phyloP scores from a whole-genome alignment of 106 monocot genomes.

The Dendrobium nobile region DNA sequence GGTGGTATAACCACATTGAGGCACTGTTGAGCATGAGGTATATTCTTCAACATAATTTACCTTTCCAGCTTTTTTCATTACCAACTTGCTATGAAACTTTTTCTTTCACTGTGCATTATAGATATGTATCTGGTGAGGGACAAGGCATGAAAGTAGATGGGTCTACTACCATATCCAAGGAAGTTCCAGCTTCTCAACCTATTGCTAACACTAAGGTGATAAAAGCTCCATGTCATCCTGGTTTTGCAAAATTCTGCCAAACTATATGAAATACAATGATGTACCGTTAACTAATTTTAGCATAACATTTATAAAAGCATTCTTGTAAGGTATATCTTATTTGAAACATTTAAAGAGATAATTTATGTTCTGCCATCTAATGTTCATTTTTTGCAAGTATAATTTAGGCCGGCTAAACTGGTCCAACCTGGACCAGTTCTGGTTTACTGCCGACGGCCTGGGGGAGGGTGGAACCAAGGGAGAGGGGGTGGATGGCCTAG shows the following conservation, averaged over 20 bases:
- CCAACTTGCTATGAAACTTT: not conserved
- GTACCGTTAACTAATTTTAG: not conserved
- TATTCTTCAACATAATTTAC: not conserved
- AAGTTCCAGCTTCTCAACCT: slow-evolving; percentile 38
- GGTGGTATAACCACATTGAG: slow-evolving; percentile 93
- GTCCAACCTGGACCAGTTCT: no score
- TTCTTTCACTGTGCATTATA: slow-evolving; percentile 3
- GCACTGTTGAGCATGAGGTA: slow-evolving; percentile 74
- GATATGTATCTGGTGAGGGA: slow-evolving; percentile 63
- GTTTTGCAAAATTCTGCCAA: not conserved
- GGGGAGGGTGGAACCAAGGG: no score
- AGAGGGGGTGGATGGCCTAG: no score
- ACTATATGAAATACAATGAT: not conserved
- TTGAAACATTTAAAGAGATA: no score
- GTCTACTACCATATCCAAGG: slow-evolving; percentile 20
- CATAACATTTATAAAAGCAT: no score
- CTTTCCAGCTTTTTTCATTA: not conserved
- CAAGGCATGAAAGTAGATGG: slow-evolving; percentile 55
- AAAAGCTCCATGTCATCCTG: not conserved
- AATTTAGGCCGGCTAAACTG: no score
- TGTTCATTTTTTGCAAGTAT: no score
- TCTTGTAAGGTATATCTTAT: no score
- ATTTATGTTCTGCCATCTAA: no score
- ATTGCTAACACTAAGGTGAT: slow-evolving; percentile 65
- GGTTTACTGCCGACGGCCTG: no score